Conservation (phyloP, 495 filamentous ascomycete species). For the Daldinia concentrica region DNA sequence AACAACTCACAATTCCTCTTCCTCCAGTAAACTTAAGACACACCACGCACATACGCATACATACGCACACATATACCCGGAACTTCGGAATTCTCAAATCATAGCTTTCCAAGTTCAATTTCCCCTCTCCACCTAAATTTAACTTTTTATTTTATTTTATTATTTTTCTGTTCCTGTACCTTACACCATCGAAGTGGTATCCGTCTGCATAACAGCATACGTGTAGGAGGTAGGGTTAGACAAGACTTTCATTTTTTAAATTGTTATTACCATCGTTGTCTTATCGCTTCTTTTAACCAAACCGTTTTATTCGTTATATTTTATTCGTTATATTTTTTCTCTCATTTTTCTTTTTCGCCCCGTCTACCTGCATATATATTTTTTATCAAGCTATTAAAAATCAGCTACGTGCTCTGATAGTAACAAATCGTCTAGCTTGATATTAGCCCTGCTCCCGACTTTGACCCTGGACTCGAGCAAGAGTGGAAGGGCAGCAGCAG, state of each 20-base stretch:
- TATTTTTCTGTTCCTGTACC: conserved; percentile 36
- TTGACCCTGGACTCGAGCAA: conserved; percentile 19
- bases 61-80: conserved; percentile 21
- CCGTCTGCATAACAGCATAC: conserved; percentile 26
- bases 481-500: conserved; percentile 19
- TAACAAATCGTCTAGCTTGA: conserved; percentile 38
- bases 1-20: conserved; percentile 32
- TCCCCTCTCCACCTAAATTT: conserved; percentile 23
- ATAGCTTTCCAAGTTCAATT: conserved; percentile 32
- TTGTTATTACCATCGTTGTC: not conserved
- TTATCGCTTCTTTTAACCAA: conserved; percentile 8
- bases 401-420: conserved; percentile 35
- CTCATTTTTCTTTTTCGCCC: conserved; percentile 1
- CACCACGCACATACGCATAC: conserved; percentile 27
- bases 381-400: not conserved
- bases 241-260: conserved; percentile 20
- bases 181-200: conserved; percentile 33
- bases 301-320: not conserved
- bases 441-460: conserved; percentile 9
- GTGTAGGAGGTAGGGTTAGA: conserved; percentile 36
- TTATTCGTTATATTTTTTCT: too few species aligned
- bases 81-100: conserved; percentile 40
- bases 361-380: not conserved
- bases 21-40: conserved; percentile 42
- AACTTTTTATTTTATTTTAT: conserved; percentile 9